Evolutionary conservation across 768 basidiomycete species (phyloP).

Genomic region (Exsudoporus frostii): DNA sequence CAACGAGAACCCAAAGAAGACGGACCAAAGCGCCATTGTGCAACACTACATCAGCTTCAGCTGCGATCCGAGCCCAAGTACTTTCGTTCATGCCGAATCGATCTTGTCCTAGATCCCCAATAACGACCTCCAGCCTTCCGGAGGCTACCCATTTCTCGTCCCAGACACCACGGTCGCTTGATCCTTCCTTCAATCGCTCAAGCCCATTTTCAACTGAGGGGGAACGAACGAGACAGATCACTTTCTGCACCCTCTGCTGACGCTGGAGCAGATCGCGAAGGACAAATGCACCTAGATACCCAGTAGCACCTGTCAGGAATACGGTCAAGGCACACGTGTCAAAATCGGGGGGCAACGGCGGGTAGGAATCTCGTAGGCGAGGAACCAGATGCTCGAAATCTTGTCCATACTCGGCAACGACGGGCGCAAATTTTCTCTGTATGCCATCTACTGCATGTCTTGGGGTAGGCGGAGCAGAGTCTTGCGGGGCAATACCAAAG

Average conservation of each 20-base stretch:
- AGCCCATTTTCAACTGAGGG: constrained; percentile 58
- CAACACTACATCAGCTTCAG: constrained; percentile 76
- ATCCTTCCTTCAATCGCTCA: constrained; percentile 65
- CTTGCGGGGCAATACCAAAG: constrained; percentile 60
- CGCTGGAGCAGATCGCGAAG: constrained; percentile 73
- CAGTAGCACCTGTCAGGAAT: constrained; percentile 96
- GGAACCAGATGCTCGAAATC: constrained; percentile 68
- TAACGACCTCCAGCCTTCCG: constrained; percentile 71
- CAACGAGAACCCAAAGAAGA: constrained; percentile 10
- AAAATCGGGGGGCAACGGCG: constrained; percentile 57
- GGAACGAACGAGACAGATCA: constrained; percentile 89
- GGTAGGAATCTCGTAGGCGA: constrained; percentile 59
- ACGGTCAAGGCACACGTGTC: constrained; percentile 58
- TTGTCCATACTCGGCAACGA: constrained; percentile 66
- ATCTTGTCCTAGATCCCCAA: constrained; percentile 78
- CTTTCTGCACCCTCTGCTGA: constrained; percentile 66
- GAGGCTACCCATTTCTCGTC: constrained; percentile 73
- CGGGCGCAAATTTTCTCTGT: constrained; percentile 21
- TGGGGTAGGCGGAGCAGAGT: constrained; percentile 18
- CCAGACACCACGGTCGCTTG: constrained; percentile 84
- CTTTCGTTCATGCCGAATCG: constrained; percentile 66
- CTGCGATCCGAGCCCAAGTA: constrained; percentile 64
- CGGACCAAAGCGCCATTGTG: constrained; percentile 97
- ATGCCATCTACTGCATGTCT: constrained; percentile 6
- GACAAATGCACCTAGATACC: constrained; percentile 94